Base-by-base conservation (phyloP, 345 rosid species). In the Cardamine occulta region DNA sequence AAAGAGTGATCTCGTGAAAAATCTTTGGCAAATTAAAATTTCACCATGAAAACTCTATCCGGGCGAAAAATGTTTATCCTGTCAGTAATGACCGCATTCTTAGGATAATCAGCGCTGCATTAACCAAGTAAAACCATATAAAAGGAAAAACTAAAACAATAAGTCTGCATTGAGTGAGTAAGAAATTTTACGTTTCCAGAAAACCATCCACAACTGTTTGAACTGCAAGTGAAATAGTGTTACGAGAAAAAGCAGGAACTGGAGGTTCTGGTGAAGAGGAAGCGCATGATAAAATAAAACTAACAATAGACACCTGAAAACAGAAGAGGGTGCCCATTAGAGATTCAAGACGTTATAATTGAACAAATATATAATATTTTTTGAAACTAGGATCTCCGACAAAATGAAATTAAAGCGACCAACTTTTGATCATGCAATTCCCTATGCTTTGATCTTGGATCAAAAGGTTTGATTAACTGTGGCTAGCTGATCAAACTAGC, bases 1-100 rank as follows among this genome's bases (percentile, higher is more conserved):
- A 49, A 52, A 34, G 57, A 70, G 13, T 49, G 71, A 69, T 47
- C 8, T 56, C 12, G 5, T 15, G 55, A 55, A 60, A 74, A 73
- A 2, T 31, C 34, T 12, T 74, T 2, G 34, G 31, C 52, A 76
- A 55, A 66, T 53, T 52, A 76, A 62, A 76, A 61, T 37, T 51
- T 77, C 77, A 94, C 98, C 97, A 88, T 91, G 83, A 91, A 94
- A 73, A 85, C 96, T 79, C 97, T 89, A 80, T 94, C 97, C 1
- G 93, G 86, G 67, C 96, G 97, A 78, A 94, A 91, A 73, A 94
- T 84, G 67, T 91, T 91, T 42, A 94, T 87, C 81, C 83, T 89
- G 79, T 94, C 97, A 48, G 87, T 32, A 63, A 94, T 85, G 42
- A 82, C 88, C 66, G 52, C 80, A 79, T 70, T 79, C 69, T 78